Conservation (phyloP, 179 eudicot genomes). For the Beta lomatogona region DNA sequence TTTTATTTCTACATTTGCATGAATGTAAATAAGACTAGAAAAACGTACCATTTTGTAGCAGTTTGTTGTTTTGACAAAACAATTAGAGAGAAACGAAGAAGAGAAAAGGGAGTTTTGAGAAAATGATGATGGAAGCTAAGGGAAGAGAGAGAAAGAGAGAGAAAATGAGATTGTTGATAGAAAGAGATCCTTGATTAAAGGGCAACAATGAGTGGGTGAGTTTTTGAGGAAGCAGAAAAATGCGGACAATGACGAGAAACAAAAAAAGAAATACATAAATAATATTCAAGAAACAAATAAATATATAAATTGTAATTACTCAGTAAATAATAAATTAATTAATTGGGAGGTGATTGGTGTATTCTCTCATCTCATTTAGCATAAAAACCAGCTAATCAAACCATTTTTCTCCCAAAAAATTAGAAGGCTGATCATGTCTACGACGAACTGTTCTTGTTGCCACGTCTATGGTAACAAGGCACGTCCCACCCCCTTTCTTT, state of each 20-base stretch:
- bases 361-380: background rate
- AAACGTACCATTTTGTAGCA: conserved; percentile 43
- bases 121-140: conserved; percentile 12
- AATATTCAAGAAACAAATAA: background rate
- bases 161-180: conserved; percentile 21
- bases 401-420: background rate
- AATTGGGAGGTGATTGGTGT: background rate
- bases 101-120: conserved; percentile 6
- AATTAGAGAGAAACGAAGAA: background rate
- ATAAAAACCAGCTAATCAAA: conserved; percentile 22
- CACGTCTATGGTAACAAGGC: conserved; percentile 34
- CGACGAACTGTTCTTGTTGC: conserved; percentile 38
- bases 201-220: conserved; percentile 35
- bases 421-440: conserved; percentile 33
- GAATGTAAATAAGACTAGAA: conserved; percentile 1
- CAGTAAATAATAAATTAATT: no score
- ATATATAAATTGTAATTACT: background rate
- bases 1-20: background rate
- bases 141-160: conserved; percentile 24
- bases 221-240: conserved; percentile 34
- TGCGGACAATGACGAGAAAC: conserved; percentile 37
- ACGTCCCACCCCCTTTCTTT: conserved; percentile 26
- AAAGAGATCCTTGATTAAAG: conserved; percentile 40
- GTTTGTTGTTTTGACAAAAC: conserved; percentile 5
- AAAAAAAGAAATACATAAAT: background rate